phyloP scores from a whole-genome alignment of 345 rosid genomes.

The Sonneratia caseolaris region DNA sequence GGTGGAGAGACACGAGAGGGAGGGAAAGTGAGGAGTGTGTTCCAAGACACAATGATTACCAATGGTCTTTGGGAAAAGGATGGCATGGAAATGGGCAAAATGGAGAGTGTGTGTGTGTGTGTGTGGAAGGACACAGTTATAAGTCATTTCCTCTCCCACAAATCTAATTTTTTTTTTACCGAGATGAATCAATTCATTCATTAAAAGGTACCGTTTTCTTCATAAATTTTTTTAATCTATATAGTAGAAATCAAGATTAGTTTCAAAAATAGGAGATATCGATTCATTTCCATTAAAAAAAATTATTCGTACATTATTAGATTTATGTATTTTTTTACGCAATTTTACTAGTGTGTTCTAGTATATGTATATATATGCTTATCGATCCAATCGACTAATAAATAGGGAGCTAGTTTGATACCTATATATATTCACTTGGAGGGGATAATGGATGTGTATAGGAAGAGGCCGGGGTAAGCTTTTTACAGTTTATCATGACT shows the following conservation, averaged over 20 bases:
- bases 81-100: constrained; percentile 53
- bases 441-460: neutral
- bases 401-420: neutral
- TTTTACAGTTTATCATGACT: constrained; percentile 47
- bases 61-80: constrained; percentile 34
- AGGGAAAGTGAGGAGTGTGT: constrained; percentile 31
- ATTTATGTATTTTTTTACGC: too few relatives aligned
- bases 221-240: too few relatives aligned
- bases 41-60: constrained; percentile 91
- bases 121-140: neutral
- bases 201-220: too few relatives aligned
- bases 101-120: too few relatives aligned
- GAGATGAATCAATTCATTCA: too few relatives aligned
- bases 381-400: too few relatives aligned
- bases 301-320: too few relatives aligned
- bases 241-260: too few relatives aligned
- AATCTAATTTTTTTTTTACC: neutral
- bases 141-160: neutral
- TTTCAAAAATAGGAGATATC: too few relatives aligned
- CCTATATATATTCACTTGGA: neutral
- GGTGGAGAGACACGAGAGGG: neutral
- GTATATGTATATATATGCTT: too few relatives aligned
- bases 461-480: constrained; percentile 8
- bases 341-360: too few relatives aligned
- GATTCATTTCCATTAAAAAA: too few relatives aligned